A percentile compares a stretch with the other conserved stretches of the same genome.
These are phyloP conservation scores for Camellia sinensis DNA, from an alignment of 148 eudicot species.

Conservation along the genomic window DNA sequence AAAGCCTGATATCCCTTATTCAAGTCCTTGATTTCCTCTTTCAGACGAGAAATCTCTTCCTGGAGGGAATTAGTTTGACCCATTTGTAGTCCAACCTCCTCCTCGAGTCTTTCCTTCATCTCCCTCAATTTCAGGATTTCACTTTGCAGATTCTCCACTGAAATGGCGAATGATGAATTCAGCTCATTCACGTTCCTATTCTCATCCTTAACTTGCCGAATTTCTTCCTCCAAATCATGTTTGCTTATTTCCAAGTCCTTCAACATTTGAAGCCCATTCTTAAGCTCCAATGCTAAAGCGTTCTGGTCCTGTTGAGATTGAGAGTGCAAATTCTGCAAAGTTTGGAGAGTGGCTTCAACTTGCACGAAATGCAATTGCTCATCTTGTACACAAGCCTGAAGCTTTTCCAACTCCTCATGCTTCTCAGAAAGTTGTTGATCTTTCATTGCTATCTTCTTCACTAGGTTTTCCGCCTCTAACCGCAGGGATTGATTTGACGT, in stretches of 20 bases:
- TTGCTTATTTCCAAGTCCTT: slow-evolving; percentile 60
- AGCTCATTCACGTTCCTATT: slow-evolving; percentile 52
- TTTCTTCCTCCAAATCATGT: slow-evolving; percentile 59
- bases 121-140: slow-evolving; percentile 53
- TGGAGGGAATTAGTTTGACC: slow-evolving; percentile 53
- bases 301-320: slow-evolving; percentile 84
- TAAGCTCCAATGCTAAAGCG: slow-evolving; percentile 66
- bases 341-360: slow-evolving; percentile 62
- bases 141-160: slow-evolving; percentile 49
- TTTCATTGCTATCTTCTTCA: slow-evolving; percentile 48
- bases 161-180: slow-evolving; percentile 37
- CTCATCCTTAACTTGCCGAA: slow-evolving; percentile 52
- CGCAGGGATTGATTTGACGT: slow-evolving; percentile 58
- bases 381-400: slow-evolving; percentile 47
- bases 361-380: slow-evolving; percentile 58
- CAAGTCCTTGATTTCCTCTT: slow-evolving; percentile 63
- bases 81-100: slow-evolving; percentile 57
- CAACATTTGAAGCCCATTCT: slow-evolving; percentile 65
- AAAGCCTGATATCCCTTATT: slow-evolving; percentile 53
- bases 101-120: slow-evolving; percentile 77
- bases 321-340: slow-evolving; percentile 53
- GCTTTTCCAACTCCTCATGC: slow-evolving; percentile 62
- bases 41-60: slow-evolving; percentile 49
- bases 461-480: slow-evolving; percentile 59
- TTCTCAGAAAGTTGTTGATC: slow-evolving; percentile 64